Base-by-base conservation (phyloP, 2,329 filamentous ascomycete genomes). In the Phaeosphaeria sp. region DNA sequence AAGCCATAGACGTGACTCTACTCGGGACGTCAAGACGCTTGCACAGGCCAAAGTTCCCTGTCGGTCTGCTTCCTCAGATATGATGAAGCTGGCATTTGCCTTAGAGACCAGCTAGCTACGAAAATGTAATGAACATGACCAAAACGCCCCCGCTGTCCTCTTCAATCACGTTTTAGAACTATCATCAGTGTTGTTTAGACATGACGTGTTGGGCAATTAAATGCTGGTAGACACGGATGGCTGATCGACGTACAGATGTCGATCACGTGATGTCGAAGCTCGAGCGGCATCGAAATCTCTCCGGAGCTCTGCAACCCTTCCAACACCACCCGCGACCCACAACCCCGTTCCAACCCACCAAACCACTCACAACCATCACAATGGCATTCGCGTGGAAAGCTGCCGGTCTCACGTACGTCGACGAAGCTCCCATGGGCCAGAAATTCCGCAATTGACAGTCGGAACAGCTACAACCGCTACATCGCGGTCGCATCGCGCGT, bases 381-480 rank as follows among this genome's bases (percentile, higher is more conserved):
- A 99, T 98, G 95, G 86, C 90, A 83, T 94, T 93, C 85, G 92
- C 93, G 79, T 99, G 94, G 95, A 98, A 97, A 91, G 88, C 93
- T 78, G 92, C 95, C 80, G 95, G 95, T 83, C 86, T 98, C 79
- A 96, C 89, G 93, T 97, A 90, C 81, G 92, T 86, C 50, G 21
- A 60, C 30, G 53, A 23, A 48, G 27, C 50, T 50, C 36, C 55
- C 27, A 52, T 49, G 42, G 52, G 51, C 62, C 70, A 60, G 43
- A 47, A 58, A 59, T 60, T 39, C 46, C 53, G 56, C 68, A 67
- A 72, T 70, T 75, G 65, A 73, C 71, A 60, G 33, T 50, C 55
- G 54, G 46, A 51, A 64, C 80, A 99, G 95, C 84, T 99, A 99
- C 92, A 99, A 99, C 90, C 95, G 93, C 85, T 98, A 97, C 89